Evolutionary conservation across 1,284 basidiomycete species (phyloP).

Genomic region (Cryptococcus maquisensis): DNA sequence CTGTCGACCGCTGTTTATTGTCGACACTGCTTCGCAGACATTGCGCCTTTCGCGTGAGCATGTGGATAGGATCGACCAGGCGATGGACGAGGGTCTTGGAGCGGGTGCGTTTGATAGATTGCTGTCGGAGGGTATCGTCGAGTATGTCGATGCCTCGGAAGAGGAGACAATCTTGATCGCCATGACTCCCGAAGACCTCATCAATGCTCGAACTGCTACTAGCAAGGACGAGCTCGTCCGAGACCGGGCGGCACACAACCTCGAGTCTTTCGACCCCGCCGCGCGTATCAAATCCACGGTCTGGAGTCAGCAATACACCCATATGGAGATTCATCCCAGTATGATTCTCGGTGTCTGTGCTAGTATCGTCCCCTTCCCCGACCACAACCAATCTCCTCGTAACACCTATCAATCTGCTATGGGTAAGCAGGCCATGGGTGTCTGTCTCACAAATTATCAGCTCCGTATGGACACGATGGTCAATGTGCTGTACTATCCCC

Average conservation of each 20-base stretch:
- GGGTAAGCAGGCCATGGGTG: slow-evolving; percentile 99
- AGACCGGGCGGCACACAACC: slow-evolving; percentile 55
- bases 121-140: slow-evolving; percentile 82
- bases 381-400: slow-evolving; percentile 98
- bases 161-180: slow-evolving; percentile 99
- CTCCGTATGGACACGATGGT: slow-evolving; percentile 99
- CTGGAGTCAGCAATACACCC: slow-evolving; percentile 88
- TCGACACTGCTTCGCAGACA: slow-evolving; percentile 72
- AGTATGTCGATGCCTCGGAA: slow-evolving; percentile 95
- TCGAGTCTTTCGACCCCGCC: slow-evolving; percentile 67
- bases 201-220: slow-evolving; percentile 57
- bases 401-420: slow-evolving; percentile 99
- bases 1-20: slow-evolving; percentile 93
- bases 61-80: slow-evolving; percentile 54
- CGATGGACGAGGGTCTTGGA: slow-evolving; percentile 55
- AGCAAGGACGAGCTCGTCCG: slow-evolving; percentile 32
- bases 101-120: slow-evolving; percentile 75
- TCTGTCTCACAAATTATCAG: slow-evolving; percentile 95
- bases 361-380: slow-evolving; percentile 98
- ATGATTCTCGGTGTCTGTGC: slow-evolving; percentile 99
- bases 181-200: slow-evolving; percentile 95
- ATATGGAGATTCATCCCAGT: slow-evolving; percentile 98
- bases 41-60: slow-evolving; percentile 82
- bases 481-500: slow-evolving; percentile 96
- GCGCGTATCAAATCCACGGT: slow-evolving; percentile 77